Evolutionary conservation across 345 rosid genomes (phyloP).

Genomic region (Microcos paniculata): DNA sequence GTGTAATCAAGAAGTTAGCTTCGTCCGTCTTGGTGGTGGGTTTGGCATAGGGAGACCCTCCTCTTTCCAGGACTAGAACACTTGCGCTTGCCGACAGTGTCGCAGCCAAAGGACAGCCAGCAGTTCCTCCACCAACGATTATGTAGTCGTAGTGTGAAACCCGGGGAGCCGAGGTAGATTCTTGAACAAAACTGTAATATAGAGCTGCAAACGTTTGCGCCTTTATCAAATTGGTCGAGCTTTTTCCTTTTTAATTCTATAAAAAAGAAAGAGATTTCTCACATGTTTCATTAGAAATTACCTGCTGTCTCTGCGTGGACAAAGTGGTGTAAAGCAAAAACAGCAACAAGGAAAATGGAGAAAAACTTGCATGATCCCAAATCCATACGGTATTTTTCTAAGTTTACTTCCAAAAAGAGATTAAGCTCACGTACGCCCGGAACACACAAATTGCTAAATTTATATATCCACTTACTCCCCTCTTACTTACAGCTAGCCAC

Average conservation of each 20-base stretch:
- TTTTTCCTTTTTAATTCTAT: too few species aligned
- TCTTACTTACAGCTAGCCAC: too few species aligned
- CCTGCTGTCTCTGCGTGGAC: not conserved
- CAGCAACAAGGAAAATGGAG: not conserved
- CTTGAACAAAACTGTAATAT: constrained; percentile 34
- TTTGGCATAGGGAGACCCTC: constrained; percentile 64
- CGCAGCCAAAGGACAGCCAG: constrained; percentile 78
- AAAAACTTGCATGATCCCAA: not conserved
- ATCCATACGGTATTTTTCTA: not conserved
- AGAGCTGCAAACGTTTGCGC: constrained; percentile 29
- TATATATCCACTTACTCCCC: too few species aligned
- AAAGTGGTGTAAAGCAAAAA: not conserved
- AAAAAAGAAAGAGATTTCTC: too few species aligned
- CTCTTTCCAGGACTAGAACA: constrained; percentile 77
- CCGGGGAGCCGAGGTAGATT: constrained; percentile 35
- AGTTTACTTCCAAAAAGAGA: not conserved
- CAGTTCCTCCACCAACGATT: constrained; percentile 77
- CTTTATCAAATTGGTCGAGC: too few species aligned
- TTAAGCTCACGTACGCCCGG: too few species aligned
- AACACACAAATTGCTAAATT: too few species aligned
- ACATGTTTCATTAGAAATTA: too few species aligned
- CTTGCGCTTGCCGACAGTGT: constrained; percentile 57
- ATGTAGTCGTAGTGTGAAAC: constrained; percentile 47
- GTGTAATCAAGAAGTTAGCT: constrained; percentile 33
- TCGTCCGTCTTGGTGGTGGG: constrained; percentile 47